These are phyloP conservation scores for Lithohypha guttulata DNA, from an alignment of 2,329 filamentous ascomycete genomes.

Conservation along the genomic window DNA sequence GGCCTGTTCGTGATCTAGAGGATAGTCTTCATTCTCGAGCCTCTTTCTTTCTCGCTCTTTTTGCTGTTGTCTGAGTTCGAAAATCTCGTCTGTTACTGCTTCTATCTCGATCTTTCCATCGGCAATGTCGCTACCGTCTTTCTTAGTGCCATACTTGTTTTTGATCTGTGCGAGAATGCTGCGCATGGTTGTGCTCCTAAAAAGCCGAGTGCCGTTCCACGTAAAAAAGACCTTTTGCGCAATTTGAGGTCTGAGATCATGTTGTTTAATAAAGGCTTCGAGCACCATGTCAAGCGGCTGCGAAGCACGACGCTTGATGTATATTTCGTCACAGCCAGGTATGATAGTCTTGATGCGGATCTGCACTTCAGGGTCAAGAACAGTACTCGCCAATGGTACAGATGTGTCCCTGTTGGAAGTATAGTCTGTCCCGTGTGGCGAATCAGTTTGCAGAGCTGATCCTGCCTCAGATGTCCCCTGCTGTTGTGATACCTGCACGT, in stretches of 20 bases:
- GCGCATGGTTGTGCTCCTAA: conserved; percentile 61
- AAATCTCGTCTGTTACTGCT: conserved; percentile 61
- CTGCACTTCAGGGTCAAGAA: conserved; percentile 43
- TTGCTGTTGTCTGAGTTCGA: conserved; percentile 41
- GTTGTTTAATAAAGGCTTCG: conserved; percentile 56
- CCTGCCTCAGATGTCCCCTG: background rate
- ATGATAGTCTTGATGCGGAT: conserved; percentile 62
- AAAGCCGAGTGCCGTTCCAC: conserved; percentile 64
- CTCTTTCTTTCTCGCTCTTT: conserved; percentile 35
- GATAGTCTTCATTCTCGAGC: conserved; percentile 25
- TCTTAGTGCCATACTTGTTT: conserved; percentile 12
- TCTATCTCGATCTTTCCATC: conserved; percentile 58
- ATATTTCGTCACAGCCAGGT: conserved; percentile 46
- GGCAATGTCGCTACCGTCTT: conserved; percentile 31
- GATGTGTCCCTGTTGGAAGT: conserved; percentile 6
- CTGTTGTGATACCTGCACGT: conserved; percentile 9
- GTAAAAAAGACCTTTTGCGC: conserved; percentile 59
- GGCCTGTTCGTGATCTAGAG: background rate
- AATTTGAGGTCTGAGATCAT: conserved; percentile 41
- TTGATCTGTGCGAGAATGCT: conserved; percentile 43
- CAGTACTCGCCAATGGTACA: conserved; percentile 9
- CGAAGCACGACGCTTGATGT: conserved; percentile 56
- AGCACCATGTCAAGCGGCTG: conserved; percentile 59
- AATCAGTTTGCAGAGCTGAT: conserved; percentile 5
- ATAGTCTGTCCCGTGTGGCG: conserved; percentile 11